A percentile compares a stretch with the other conserved stretches of the same genome.
These are phyloP conservation scores for Pyrenochaeta sp. DNA, from an alignment of 2,329 filamentous ascomycete genomes.

Conservation along the genomic window DNA sequence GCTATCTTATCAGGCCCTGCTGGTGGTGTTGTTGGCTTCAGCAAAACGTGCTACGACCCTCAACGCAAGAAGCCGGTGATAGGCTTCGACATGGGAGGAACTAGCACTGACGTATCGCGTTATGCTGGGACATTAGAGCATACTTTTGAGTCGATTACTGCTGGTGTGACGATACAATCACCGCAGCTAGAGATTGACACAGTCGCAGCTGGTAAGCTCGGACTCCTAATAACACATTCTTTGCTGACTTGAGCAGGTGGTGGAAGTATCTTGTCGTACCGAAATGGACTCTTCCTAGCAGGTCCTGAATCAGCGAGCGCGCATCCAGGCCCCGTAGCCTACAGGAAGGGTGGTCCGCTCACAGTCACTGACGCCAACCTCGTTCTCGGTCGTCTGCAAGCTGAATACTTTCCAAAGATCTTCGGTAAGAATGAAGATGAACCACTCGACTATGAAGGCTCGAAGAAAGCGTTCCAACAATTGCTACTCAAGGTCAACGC, in stretches of 20 bases:
- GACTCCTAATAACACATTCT: no score
- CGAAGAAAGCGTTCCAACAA: constrained; percentile 73
- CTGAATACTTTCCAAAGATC: constrained; percentile 89
- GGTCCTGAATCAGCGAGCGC: constrained; percentile 43
- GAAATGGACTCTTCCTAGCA: constrained; percentile 32
- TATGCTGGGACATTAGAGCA: constrained; percentile 43
- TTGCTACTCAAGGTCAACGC: constrained; percentile 76
- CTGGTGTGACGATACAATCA: constrained; percentile 36
- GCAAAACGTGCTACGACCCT: constrained; percentile 40
- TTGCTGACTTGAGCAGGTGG: constrained; percentile 44
- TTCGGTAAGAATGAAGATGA: constrained; percentile 86
- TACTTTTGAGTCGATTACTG: constrained; percentile 41
- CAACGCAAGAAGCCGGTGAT: constrained; percentile 34
- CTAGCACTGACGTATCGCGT: constrained; percentile 42
- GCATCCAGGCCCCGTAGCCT: constrained; percentile 45
- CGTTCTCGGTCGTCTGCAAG: constrained; percentile 39
- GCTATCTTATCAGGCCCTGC: constrained; percentile 45
- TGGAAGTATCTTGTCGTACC: constrained; percentile 50
- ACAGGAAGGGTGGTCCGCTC: constrained; percentile 45
- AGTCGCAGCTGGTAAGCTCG: constrained; percentile 52
- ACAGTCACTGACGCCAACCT: constrained; percentile 47
- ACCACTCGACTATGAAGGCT: constrained; percentile 75
- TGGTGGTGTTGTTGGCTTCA: constrained; percentile 45
- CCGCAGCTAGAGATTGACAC: constrained; percentile 45
- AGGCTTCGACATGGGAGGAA: constrained; percentile 42